Conservation (phyloP, 805 yeast genomes). For the Candida easanensis region DNA sequence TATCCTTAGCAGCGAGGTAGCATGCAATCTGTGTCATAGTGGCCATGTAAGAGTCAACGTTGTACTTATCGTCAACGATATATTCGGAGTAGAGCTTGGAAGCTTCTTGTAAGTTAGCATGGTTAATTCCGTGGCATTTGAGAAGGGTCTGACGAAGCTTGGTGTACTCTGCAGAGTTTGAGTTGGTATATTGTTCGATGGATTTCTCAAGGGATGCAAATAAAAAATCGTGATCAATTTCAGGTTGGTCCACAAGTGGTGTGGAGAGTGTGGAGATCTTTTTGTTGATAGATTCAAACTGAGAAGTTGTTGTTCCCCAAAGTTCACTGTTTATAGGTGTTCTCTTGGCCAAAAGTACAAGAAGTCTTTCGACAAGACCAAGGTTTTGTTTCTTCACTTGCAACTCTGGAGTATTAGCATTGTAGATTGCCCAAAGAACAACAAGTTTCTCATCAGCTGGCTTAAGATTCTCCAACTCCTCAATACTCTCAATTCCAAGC, state of each 20-base stretch:
- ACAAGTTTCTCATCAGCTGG: slow-evolving; percentile 11
- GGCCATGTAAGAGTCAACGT: slow-evolving; percentile 40
- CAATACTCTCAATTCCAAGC: slow-evolving; percentile 15
- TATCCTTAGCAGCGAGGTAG: slow-evolving; percentile 36
- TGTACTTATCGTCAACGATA: slow-evolving; percentile 37
- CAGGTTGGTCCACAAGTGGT: slow-evolving; percentile 1
- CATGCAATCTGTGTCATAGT: slow-evolving; percentile 40
- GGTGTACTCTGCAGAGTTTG: neutral
- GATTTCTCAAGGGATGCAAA: slow-evolving; percentile 3
- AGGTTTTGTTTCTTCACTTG: neutral
- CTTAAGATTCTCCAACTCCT: slow-evolving; percentile 6
- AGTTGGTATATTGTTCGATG: slow-evolving; percentile 6
- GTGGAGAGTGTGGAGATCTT: slow-evolving; percentile 1
- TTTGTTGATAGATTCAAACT: slow-evolving; percentile 3
- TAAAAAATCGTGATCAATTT: slow-evolving; percentile 4
- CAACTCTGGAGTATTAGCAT: neutral
- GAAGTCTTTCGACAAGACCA: slow-evolving; percentile 2
- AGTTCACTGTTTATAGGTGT: slow-evolving; percentile 2
- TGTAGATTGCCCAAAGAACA: slow-evolving; percentile 9
- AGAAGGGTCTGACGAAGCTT: slow-evolving; percentile 9
- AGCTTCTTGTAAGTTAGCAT: slow-evolving; percentile 9
- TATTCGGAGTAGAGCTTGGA: slow-evolving; percentile 29
- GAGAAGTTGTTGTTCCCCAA: slow-evolving; percentile 5
- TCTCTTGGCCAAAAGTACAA: slow-evolving; percentile 5
- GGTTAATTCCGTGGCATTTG: slow-evolving; percentile 17